These are phyloP conservation scores for Chaetothyriales sp. DNA, from an alignment of 2,329 filamentous ascomycete genomes.

Conservation along the genomic window DNA sequence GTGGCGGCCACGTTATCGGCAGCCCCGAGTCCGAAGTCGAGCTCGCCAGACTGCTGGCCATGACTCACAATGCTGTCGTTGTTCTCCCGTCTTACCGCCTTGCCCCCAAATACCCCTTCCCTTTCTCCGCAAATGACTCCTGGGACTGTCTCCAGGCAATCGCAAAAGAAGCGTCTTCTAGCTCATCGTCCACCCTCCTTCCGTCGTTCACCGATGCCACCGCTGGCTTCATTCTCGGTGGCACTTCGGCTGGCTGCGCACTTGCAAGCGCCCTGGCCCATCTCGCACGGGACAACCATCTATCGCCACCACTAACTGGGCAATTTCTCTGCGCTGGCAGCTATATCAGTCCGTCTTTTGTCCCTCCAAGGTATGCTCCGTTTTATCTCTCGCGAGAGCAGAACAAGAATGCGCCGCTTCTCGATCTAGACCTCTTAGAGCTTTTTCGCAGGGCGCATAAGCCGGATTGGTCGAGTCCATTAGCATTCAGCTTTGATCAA, in stretches of 20 bases:
- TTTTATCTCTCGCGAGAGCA: slow-evolving; percentile 30
- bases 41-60: slow-evolving; percentile 13
- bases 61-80: slow-evolving; percentile 15
- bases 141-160: slow-evolving; percentile 36
- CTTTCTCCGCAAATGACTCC: slow-evolving; percentile 30
- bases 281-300: slow-evolving; percentile 28
- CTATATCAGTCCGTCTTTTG: slow-evolving; percentile 19
- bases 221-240: slow-evolving; percentile 37
- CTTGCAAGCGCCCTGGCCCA: slow-evolving; percentile 29
- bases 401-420: slow-evolving; percentile 26
- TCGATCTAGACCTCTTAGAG: slow-evolving; percentile 20
- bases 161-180: slow-evolving; percentile 12
- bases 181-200: slow-evolving; percentile 22
- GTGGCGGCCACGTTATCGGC: slow-evolving; percentile 19
- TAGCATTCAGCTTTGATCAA: slow-evolving; percentile 24
- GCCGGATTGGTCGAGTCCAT: slow-evolving; percentile 20
- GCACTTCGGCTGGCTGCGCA: slow-evolving; percentile 34
- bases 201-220: slow-evolving; percentile 27
- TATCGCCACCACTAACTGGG: slow-evolving; percentile 33
- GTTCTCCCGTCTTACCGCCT: slow-evolving; percentile 23
- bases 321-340: slow-evolving; percentile 31
- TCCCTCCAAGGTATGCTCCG: slow-evolving; percentile 27
- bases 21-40: slow-evolving; percentile 13
- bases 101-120: slow-evolving; percentile 36
- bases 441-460: slow-evolving; percentile 22